These are phyloP conservation scores for Fusarium nelsonii DNA, from an alignment of 2,329 filamentous ascomycete species.

Conservation along the genomic window DNA sequence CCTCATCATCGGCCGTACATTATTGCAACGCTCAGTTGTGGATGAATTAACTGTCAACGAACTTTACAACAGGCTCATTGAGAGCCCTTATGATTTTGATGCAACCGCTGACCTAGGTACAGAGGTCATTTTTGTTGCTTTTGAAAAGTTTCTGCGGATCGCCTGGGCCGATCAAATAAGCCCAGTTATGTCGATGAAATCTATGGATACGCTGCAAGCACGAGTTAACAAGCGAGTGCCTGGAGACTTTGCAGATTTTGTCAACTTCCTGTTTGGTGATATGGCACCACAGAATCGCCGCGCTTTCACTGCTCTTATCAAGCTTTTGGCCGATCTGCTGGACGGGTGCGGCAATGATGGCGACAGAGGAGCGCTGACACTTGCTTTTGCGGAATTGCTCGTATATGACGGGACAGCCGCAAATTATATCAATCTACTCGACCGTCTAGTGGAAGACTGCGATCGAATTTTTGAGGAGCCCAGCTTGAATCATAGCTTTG, in stretches of 20 bases:
- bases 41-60: constrained; percentile 89
- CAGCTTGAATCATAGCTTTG: constrained; percentile 57
- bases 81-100: constrained; percentile 83
- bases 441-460: constrained; percentile 89
- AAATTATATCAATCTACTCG: constrained; percentile 88
- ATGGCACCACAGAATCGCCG: constrained; percentile 78
- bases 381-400: constrained; percentile 88
- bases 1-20: constrained; percentile 81
- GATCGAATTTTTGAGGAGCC: constrained; percentile 85
- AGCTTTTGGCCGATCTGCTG: constrained; percentile 85
- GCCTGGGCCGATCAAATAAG: constrained; percentile 93
- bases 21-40: constrained; percentile 76
- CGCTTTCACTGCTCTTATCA: constrained; percentile 86
- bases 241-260: constrained; percentile 78
- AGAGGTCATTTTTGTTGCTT: constrained; percentile 89
- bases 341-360: constrained; percentile 93
- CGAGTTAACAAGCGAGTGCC: constrained; percentile 74
- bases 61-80: constrained; percentile 87
- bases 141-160: constrained; percentile 90
- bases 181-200: constrained; percentile 78
- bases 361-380: constrained; percentile 87
- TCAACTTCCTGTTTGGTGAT: constrained; percentile 72
- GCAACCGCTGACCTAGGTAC: constrained; percentile 79
- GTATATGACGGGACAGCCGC: constrained; percentile 81
- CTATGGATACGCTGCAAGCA: constrained; percentile 80